phyloP scores from a whole-genome alignment of 768 basidiomycete genomes.

The Hirschioporus abietinus region DNA sequence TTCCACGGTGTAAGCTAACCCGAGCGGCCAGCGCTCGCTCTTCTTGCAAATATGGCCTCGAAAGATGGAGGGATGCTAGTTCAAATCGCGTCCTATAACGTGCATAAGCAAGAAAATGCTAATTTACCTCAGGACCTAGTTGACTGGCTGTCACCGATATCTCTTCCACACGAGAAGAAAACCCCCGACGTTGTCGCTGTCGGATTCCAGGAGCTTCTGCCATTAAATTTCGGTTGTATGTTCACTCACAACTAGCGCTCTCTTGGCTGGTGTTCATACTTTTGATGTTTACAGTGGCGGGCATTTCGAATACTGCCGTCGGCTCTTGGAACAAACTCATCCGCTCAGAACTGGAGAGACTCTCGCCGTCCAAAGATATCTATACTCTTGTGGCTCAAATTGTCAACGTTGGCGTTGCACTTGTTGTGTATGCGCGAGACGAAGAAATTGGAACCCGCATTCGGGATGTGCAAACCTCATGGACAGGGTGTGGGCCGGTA shows the following conservation, averaged over 20 bases:
- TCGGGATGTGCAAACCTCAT: slow-evolving; percentile 62
- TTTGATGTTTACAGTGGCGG: slow-evolving; percentile 57
- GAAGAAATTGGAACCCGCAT: slow-evolving; percentile 54
- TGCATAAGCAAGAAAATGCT: slow-evolving; percentile 73
- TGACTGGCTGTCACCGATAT: slow-evolving; percentile 86
- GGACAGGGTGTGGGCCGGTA: slow-evolving; percentile 63
- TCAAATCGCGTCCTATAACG: slow-evolving; percentile 88
- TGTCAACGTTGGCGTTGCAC: slow-evolving; percentile 81
- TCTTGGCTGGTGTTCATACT: slow-evolving; percentile 11
- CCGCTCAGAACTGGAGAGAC: slow-evolving; percentile 62
- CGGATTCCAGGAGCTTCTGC: slow-evolving; percentile 90
- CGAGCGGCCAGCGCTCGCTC: neutral
- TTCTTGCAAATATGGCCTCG: neutral
- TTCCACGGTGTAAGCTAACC: neutral
- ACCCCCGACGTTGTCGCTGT: slow-evolving; percentile 87
- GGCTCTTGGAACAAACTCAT: slow-evolving; percentile 67
- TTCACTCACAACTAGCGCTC: slow-evolving; percentile 19
- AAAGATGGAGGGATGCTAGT: slow-evolving; percentile 42
- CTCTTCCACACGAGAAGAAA: slow-evolving; percentile 51
- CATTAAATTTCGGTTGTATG: slow-evolving; percentile 81
- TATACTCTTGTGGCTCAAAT: slow-evolving; percentile 77
- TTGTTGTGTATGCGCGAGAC: slow-evolving; percentile 83
- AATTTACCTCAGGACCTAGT: slow-evolving; percentile 82
- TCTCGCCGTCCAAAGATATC: slow-evolving; percentile 65
- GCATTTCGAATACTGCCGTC: slow-evolving; percentile 66